Evolutionary conservation across 345 rosid genomes (phyloP), one percentile per base, ranked within the genome.

Genomic region (Eucalyptus sideroxylon): DNA sequence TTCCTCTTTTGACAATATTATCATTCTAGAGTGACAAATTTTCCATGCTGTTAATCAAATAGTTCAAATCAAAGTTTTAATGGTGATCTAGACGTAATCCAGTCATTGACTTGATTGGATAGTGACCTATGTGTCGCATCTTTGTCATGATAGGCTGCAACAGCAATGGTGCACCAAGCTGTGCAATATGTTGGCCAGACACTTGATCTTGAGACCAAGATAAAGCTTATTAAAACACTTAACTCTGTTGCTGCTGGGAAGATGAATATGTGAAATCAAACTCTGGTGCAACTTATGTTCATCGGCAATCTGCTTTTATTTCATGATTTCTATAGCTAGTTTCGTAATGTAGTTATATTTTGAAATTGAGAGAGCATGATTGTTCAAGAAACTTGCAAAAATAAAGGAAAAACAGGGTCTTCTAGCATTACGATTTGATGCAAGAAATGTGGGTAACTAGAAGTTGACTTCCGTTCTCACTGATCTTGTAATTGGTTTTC

Each of bases 381-480:
- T 98, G 95, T 94, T 96, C 67, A 96, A 93, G 92, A 97, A 93
- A 89, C 97, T 96, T 90, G 98, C 98, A 13, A 95, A 97, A 94
- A 96, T 96, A 86, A 98, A 97, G 93, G 98, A 98, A 96, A 96
- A 90, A n/a, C 97, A 96, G 17, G 98, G 97, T 89, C 92, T 91
- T 80, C 93, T 96, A 51, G 98, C 97, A 45, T 98, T 92, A 98
- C 99, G 97, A 97, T 93, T 93, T 96, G 87, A 97, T 97, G 98
- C 98, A 98, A 93, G 99, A 96, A 95, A 96, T 98, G 91, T 98
- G 98, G 31, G 99, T 97, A 87, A 90, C 98, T 91, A 23, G 50
- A 82, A 37, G 16, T 47, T 83, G 19, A 40, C 26, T 9, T 59
- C 21, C 49, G 31, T 24, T 62, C 49, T 60, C 86, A 24, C 50